phyloP scores from a whole-genome alignment of 1,139 yeast species.

The Kluyveromyces sp. region DNA sequence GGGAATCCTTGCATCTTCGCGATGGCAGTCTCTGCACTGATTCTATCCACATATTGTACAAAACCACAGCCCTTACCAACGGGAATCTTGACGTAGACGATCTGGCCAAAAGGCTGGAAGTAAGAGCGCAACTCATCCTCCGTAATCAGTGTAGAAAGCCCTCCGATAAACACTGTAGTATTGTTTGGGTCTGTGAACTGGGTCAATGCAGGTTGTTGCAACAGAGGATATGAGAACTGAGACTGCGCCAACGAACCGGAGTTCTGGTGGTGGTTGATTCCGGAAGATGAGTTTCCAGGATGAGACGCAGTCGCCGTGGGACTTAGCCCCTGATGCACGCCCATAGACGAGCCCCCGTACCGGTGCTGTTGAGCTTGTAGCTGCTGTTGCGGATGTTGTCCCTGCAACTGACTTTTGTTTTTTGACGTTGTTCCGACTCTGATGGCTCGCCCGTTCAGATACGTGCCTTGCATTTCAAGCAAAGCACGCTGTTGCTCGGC shows the following conservation, averaged over 20 bases:
- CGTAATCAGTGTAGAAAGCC: constrained; percentile 64
- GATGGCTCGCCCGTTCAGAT: constrained; percentile 68
- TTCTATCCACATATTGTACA: constrained; percentile 71
- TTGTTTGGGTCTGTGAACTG: constrained; percentile 71
- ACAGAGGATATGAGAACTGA: constrained; percentile 23
- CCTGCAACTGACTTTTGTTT: constrained; percentile 9
- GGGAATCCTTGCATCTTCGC: constrained; percentile 90
- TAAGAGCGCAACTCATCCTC: constrained; percentile 69
- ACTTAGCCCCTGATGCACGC: neutral
- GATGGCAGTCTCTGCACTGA: constrained; percentile 85
- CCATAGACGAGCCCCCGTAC: neutral
- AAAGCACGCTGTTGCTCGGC: constrained; percentile 59
- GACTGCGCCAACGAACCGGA: constrained; percentile 14
- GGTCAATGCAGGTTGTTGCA: constrained; percentile 36
- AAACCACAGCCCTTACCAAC: constrained; percentile 93
- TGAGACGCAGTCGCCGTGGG: constrained; percentile 3
- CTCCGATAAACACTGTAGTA: constrained; percentile 94
- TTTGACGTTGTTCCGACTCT: constrained; percentile 56
- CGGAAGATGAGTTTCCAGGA: constrained; percentile 4
- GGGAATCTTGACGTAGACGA: constrained; percentile 81
- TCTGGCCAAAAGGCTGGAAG: constrained; percentile 79
- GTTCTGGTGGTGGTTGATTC: constrained; percentile 11
- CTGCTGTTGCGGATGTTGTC: constrained; percentile 14
- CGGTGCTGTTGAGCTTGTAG: constrained; percentile 10
- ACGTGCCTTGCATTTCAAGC: constrained; percentile 65